phyloP scores from a whole-genome alignment of 2,329 filamentous ascomycete genomes.

The Helicocarpus griseus region DNA sequence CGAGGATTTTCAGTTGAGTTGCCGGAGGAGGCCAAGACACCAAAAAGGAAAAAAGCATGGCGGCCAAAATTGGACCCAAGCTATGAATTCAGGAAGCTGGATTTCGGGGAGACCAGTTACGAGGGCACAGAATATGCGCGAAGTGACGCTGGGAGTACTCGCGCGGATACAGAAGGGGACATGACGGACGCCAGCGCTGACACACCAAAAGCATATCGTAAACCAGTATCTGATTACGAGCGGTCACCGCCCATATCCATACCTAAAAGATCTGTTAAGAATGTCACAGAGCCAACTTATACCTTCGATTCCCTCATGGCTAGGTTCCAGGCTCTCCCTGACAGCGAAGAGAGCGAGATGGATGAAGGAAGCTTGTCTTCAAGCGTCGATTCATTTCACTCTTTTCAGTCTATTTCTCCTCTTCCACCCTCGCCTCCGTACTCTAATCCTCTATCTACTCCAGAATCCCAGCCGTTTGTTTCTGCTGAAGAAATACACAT shows the following conservation, averaged over 20 bases:
- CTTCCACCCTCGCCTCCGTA: slow-evolving; percentile 13
- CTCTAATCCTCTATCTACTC: slow-evolving; percentile 14
- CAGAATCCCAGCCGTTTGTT: slow-evolving; percentile 13
- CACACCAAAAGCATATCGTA: neutral
- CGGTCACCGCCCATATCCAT: slow-evolving; percentile 9
- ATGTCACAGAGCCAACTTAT: slow-evolving; percentile 21
- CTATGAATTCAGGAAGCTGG: slow-evolving; percentile 3
- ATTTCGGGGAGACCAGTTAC: slow-evolving; percentile 6
- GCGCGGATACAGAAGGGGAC: slow-evolving; percentile 1
- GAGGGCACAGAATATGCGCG: slow-evolving; percentile 20
- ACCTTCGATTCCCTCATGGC: slow-evolving; percentile 29
- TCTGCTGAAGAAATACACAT: neutral
- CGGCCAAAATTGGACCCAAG: slow-evolving; percentile 41
- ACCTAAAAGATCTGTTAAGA: slow-evolving; percentile 11
- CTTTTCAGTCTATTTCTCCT: slow-evolving; percentile 17
- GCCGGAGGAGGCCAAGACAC: slow-evolving; percentile 57
- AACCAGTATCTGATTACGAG: neutral
- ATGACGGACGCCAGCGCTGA: slow-evolving; percentile 2
- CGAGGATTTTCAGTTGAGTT: slow-evolving; percentile 65
- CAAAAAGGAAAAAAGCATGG: slow-evolving; percentile 60
- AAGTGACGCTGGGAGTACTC: slow-evolving; percentile 16
- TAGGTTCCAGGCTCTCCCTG: slow-evolving; percentile 27
- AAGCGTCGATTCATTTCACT: slow-evolving; percentile 36
- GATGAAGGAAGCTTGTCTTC: slow-evolving; percentile 23
- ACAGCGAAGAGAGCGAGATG: slow-evolving; percentile 18